Conservation (phyloP, 768 basidiomycete genomes). For the Pulveroboletus ravenelii region DNA sequence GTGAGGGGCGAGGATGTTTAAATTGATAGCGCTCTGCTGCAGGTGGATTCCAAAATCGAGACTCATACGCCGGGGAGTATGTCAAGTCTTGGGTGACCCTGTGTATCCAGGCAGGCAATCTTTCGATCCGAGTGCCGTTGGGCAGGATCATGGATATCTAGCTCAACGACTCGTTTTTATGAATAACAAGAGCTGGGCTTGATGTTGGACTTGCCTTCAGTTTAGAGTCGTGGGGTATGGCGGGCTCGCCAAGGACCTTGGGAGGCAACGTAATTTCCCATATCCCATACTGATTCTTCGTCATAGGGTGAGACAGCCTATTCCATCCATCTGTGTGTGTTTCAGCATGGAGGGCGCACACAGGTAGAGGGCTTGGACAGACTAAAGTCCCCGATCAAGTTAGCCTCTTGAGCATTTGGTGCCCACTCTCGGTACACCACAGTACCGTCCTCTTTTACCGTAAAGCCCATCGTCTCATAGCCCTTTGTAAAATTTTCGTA, state of each 20-base stretch:
- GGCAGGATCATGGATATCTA: conserved; percentile 92
- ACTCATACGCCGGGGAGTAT: conserved; percentile 90
- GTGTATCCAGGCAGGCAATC: conserved; percentile 89
- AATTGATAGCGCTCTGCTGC: conserved; percentile 66
- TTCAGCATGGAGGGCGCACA: conserved; percentile 2
- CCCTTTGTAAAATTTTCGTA: conserved; percentile 60
- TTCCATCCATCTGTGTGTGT: conserved; percentile 73
- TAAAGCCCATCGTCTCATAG: conserved; percentile 65
- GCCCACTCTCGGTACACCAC: conserved; percentile 96
- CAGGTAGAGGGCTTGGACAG: conserved; percentile 31
- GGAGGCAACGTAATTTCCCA: conserved; percentile 84
- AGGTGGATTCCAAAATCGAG: conserved; percentile 98
- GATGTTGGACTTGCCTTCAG: conserved; percentile 59
- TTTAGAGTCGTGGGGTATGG: conserved; percentile 93
- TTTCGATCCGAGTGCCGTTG: conserved; percentile 76
- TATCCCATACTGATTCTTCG: conserved; percentile 76
- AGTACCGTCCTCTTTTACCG: conserved; percentile 58
- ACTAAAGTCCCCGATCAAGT: conserved; percentile 96
- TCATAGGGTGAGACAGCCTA: conserved; percentile 81
- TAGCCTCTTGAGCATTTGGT: conserved; percentile 78
- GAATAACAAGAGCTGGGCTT: background rate
- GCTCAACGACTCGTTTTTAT: background rate
- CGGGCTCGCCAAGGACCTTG: conserved; percentile 59
- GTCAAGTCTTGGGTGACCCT: conserved; percentile 92
- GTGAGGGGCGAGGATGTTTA: conserved; percentile 69